phyloP scores from a whole-genome alignment of 1,139 yeast species.

The Yamadazyma sp. region DNA sequence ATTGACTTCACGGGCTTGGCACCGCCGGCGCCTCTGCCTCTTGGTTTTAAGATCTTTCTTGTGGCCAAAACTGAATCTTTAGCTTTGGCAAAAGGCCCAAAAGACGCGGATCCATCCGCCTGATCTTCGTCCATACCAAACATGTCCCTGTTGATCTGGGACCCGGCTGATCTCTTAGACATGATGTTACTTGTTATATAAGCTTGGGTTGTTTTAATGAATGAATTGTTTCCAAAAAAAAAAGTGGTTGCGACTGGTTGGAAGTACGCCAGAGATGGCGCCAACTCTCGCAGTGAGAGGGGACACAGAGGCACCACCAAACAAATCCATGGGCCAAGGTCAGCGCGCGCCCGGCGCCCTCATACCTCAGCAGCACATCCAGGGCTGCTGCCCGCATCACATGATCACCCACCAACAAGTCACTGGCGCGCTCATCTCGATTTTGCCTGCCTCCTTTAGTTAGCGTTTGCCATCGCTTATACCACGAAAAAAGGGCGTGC shows the following conservation, averaged over 20 bases:
- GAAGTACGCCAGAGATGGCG: background rate
- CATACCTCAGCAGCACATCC: no score
- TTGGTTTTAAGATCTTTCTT: conserved; percentile 68
- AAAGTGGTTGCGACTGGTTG: background rate
- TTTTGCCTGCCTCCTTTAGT: background rate
- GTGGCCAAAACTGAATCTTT: conserved; percentile 62
- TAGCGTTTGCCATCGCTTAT: background rate
- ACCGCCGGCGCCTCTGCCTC: conserved; percentile 21
- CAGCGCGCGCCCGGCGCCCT: no score
- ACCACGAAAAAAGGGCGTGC: background rate
- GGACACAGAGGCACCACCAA: no score
- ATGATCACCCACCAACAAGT: background rate
- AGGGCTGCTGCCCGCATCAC: conserved; percentile 3
- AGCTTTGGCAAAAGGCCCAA: conserved; percentile 43
- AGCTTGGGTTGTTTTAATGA: background rate
- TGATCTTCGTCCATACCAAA: conserved; percentile 28
- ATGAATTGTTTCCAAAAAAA: background rate
- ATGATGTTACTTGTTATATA: conserved; percentile 22
- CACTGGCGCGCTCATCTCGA: background rate
- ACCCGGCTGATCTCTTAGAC: conserved; percentile 70
- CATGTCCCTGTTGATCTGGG: conserved; percentile 53
- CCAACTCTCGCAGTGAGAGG: no score
- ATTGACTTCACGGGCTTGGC: conserved; percentile 6
- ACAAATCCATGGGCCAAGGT: no score
- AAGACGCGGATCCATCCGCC: conserved; percentile 32